These are phyloP conservation scores for Torrubiella hemipterigena DNA, from an alignment of 2,329 filamentous ascomycete species.

Conservation along the genomic window DNA sequence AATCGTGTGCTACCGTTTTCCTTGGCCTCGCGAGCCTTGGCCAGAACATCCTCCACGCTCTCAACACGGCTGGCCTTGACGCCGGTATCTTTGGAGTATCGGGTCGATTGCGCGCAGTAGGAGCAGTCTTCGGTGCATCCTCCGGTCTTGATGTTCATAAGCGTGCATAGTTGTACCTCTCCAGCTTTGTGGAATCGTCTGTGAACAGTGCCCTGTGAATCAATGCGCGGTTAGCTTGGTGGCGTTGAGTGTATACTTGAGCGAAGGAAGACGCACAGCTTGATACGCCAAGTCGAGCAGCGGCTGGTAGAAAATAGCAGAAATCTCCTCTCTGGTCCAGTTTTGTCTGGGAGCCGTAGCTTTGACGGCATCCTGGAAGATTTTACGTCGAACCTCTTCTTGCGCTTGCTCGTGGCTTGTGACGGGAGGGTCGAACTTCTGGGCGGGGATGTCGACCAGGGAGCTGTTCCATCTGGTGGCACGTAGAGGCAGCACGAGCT, in stretches of 20 bases:
- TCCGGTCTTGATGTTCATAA: slow-evolving; percentile 95
- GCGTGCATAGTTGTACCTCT: slow-evolving; percentile 81
- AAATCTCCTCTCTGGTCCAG: slow-evolving; percentile 75
- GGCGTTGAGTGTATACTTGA: too few species aligned
- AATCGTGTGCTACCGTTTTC: slow-evolving; percentile 81
- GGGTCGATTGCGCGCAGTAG: slow-evolving; percentile 83
- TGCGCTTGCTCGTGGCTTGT: too few species aligned
- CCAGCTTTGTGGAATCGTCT: slow-evolving; percentile 75
- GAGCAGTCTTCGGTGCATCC: slow-evolving; percentile 88
- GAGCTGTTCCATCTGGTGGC: too few species aligned
- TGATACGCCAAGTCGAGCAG: slow-evolving; percentile 68
- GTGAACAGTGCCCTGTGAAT: slow-evolving; percentile 57
- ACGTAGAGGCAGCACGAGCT: too few species aligned
- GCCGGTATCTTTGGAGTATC: slow-evolving; percentile 64
- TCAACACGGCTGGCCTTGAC: slow-evolving; percentile 71
- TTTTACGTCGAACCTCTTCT: too few species aligned
- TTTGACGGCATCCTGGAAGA: slow-evolving; percentile 41
- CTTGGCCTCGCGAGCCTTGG: slow-evolving; percentile 64
- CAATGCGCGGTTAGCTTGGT: slow-evolving; percentile 1
- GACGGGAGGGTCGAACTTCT: too few species aligned
- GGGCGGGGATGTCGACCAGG: too few species aligned
- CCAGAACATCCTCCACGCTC: slow-evolving; percentile 68
- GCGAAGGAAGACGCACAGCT: slow-evolving; percentile 47
- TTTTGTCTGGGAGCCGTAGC: slow-evolving; percentile 52
- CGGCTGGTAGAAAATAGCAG: slow-evolving; percentile 70